A percentile compares a stretch with the other conserved stretches of the same genome.
phyloP scores from a whole-genome alignment of 352 stramenopile genomes.

The Globisporangium barbulae region DNA sequence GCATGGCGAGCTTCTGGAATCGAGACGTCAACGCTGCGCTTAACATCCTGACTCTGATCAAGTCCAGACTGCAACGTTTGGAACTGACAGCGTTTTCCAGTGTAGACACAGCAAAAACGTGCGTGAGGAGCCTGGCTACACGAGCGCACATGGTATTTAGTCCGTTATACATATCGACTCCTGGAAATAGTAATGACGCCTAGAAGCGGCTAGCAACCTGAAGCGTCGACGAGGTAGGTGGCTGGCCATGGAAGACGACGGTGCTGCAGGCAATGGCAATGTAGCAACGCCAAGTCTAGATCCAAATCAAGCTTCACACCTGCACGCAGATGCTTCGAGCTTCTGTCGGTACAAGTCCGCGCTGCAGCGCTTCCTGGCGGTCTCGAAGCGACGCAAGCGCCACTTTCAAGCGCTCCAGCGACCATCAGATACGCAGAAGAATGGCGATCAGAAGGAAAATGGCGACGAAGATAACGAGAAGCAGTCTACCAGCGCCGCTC shows the following conservation, averaged over 20 bases:
- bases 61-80: no score
- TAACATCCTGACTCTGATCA: no score
- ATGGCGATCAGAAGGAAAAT: conserved; percentile 1
- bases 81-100: no score
- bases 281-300: background rate
- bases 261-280: background rate
- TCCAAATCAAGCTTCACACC: background rate
- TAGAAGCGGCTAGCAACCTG: conserved; percentile 9
- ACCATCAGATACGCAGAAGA: background rate
- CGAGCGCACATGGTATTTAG: no score
- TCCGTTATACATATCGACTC: background rate
- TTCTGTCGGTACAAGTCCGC: background rate
- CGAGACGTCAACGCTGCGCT: no score
- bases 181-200: conserved; percentile 16
- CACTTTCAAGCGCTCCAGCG: conserved; percentile 7
- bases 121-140: no score
- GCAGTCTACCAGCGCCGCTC: background rate
- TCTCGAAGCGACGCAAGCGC: background rate
- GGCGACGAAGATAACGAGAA: background rate
- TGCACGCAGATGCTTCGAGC: background rate
- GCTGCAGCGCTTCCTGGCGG: background rate
- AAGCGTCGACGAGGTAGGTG: background rate
- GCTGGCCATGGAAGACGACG: background rate
- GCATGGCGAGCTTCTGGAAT: no score
- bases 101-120: no score